Evolutionary conservation across 768 basidiomycete genomes (phyloP).

Genomic region (Crucibulum laeve): DNA sequence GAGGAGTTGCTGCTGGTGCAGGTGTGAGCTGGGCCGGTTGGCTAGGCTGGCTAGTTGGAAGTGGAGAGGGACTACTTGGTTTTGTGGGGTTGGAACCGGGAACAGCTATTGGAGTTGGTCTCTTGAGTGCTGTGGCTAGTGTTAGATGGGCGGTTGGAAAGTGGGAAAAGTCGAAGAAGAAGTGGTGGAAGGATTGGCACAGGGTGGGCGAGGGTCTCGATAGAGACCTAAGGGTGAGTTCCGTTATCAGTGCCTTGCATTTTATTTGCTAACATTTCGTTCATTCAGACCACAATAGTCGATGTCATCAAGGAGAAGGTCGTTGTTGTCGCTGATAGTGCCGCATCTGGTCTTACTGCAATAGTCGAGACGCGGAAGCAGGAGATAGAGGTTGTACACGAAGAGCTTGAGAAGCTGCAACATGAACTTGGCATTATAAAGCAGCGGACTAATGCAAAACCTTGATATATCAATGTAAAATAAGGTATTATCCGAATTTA

Average conservation of each 20-base stretch:
- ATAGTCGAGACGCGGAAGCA: constrained; percentile 34
- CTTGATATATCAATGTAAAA: background rate
- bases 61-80: constrained; percentile 32
- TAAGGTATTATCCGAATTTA: background rate
- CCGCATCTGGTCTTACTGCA: constrained; percentile 40
- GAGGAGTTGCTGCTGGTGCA: constrained; percentile 43
- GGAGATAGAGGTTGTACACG: constrained; percentile 39
- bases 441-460: background rate
- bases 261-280: background rate
- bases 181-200: constrained; percentile 66
- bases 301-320: constrained; percentile 50
- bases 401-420: constrained; percentile 38
- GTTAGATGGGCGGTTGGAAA: constrained; percentile 59
- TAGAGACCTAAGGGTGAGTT: constrained; percentile 58
- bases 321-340: constrained; percentile 43
- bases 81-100: constrained; percentile 42
- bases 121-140: constrained; percentile 42
- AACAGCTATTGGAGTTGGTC: constrained; percentile 58
- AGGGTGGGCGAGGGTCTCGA: constrained; percentile 59
- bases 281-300: constrained; percentile 40
- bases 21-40: constrained; percentile 61
- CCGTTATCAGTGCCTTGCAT: background rate
- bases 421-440: constrained; percentile 21
- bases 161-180: constrained; percentile 65
- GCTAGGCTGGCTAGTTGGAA: constrained; percentile 42